Evolutionary conservation across 495 filamentous ascomycete species (phyloP).

Genomic region (Daldinia decipiens): DNA sequence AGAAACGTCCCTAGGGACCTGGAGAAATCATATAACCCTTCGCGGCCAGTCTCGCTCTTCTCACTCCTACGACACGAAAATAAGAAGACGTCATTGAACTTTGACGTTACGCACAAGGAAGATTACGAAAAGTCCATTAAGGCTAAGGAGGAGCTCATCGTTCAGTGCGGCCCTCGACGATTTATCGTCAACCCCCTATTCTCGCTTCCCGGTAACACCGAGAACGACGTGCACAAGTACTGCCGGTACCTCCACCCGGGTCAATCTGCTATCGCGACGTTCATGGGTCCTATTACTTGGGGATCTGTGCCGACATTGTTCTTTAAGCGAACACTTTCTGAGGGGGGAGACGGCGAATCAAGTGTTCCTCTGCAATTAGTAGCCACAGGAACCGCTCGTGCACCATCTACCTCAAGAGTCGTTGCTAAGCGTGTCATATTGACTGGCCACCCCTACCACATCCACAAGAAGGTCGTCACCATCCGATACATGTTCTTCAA

Average conservation of each 20-base stretch:
- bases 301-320: constrained; percentile 88
- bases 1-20: constrained; percentile 73
- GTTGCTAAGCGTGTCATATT: constrained; percentile 94
- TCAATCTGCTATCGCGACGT: constrained; percentile 87
- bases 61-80: constrained; percentile 93
- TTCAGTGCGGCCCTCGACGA: constrained; percentile 88
- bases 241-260: constrained; percentile 93
- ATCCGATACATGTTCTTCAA: constrained; percentile 99
- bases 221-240: constrained; percentile 96
- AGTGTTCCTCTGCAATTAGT: constrained; percentile 70
- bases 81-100: constrained; percentile 87
- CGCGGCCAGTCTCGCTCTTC: constrained; percentile 74
- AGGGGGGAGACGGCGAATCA: constrained; percentile 42
- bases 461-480: constrained; percentile 95
- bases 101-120: constrained; percentile 82
- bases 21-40: constrained; percentile 62
- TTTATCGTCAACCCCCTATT: constrained; percentile 90
- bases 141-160: constrained; percentile 87
- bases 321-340: constrained; percentile 68
- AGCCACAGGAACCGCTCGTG: constrained; percentile 84
- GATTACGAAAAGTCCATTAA: constrained; percentile 77
- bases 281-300: constrained; percentile 92
- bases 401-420: constrained; percentile 80
- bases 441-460: constrained; percentile 97
- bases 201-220: constrained; percentile 82